These are phyloP conservation scores for Herpetomonas tarakana DNA, from an alignment of 208 protist genomes.

Conservation along the genomic window DNA sequence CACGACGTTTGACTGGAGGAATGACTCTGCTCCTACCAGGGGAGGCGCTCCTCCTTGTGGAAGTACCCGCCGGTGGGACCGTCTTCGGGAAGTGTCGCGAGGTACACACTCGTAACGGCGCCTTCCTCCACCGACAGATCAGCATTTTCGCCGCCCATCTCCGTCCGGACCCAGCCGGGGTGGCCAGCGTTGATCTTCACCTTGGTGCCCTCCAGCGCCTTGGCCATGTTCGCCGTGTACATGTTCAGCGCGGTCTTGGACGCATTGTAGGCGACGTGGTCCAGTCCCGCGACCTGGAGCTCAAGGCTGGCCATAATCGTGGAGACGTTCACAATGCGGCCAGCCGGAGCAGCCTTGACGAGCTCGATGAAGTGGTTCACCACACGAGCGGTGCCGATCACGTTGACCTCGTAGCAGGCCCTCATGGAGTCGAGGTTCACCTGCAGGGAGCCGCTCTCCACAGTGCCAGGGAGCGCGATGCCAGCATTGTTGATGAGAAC, in stretches of 20 bases:
- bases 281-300: conserved; percentile 15
- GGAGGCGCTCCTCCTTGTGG: conserved; percentile 61
- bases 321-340: conserved; percentile 73
- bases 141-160: conserved; percentile 58
- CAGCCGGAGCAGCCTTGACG: conserved; percentile 48
- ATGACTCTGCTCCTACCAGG: too few species aligned
- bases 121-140: conserved; percentile 48
- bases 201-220: conserved; percentile 41
- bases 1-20: too few species aligned
- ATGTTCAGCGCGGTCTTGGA: conserved; percentile 82
- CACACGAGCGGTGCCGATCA: conserved; percentile 48
- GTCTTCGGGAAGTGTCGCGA: conserved; percentile 66
- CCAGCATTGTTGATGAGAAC: conserved; percentile 80
- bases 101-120: conserved; percentile 66
- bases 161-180: conserved; percentile 71
- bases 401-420: conserved; percentile 59
- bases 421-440: conserved; percentile 34
- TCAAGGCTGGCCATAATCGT: conserved; percentile 67
- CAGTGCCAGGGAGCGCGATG: conserved; percentile 11
- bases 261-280: conserved; percentile 38
- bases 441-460: conserved; percentile 11
- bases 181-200: conserved; percentile 69
- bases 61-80: conserved; percentile 76
- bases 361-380: conserved; percentile 65
- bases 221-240: conserved; percentile 72